Base-by-base conservation (phyloP, 352 stramenopile species). In the Globisporangium cylindrosporum region DNA sequence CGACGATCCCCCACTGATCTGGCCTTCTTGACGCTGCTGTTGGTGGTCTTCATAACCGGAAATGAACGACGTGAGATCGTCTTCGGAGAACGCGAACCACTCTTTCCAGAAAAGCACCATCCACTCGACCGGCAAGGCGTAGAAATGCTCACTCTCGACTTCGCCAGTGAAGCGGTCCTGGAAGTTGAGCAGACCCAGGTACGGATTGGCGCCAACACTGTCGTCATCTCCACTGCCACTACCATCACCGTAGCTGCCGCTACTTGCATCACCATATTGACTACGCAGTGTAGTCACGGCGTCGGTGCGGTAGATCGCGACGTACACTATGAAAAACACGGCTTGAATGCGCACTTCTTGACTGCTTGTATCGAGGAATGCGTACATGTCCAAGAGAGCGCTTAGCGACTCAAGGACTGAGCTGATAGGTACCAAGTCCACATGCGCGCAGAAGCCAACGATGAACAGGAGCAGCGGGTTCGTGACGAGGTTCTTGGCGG, bases 121-220 rank as follows among this genome's bases (percentile, higher is more conserved):
- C 78, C 80, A 92, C 32, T 82, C 67, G n/a, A 84, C 55, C n/a
- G 83, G 83, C 46, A 84, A 67, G 1, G 67, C 51, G 54, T 81
- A 82, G 15, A 86, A 80, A 20, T 87, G 78, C 9, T 80, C 63
- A n/a, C 74, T 74, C 1, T 58, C 58, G 25, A 89, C 70, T 9
- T 76, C 67, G 62, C 72, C 70, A 34, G 79, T 79, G 27, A 77
- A 53, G 8, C 66, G 65, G 49, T 81, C 70, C 25, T 85, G 78
- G 43, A 80, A 79, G n/a, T 73, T 49, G 34, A 69, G 43, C 24
- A 82, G 27, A 27, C 56, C 22, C 29, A 56, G 22, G 9, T 72
- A 43, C 38, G 38, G 38, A 6, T 29, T 25, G 4, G 18, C 20
- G 7, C 62, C 20, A 5, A n/a, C 18, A 0, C 9, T 18, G 9